Percentiles rank a stretch among this genome's conserved stretches.
These are phyloP conservation scores for Chrysanthemum makinoi DNA, from an alignment of 129 eudicot species.

Conservation along the genomic window DNA sequence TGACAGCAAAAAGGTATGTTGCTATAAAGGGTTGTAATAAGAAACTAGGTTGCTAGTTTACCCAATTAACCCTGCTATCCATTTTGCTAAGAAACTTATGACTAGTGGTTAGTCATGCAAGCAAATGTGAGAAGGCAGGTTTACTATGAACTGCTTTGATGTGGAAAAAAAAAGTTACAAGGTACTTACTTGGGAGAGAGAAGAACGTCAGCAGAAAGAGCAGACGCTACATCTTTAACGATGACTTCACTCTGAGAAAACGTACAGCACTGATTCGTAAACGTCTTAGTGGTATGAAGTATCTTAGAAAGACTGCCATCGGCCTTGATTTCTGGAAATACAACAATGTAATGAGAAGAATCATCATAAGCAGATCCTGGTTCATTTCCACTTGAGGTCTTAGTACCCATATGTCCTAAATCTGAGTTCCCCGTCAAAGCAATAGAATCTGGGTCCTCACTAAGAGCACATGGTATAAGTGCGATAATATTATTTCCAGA, in stretches of 20 bases:
- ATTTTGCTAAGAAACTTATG: conserved; percentile 2
- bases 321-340: conserved; percentile 48
- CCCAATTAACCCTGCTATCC: background rate
- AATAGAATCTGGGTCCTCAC: background rate
- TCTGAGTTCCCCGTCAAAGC: conserved; percentile 1
- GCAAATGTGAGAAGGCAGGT: background rate
- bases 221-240: conserved; percentile 28
- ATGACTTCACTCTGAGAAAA: conserved; percentile 31
- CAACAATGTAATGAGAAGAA: conserved; percentile 35
- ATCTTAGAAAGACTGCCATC: conserved; percentile 54
- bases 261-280: conserved; percentile 36
- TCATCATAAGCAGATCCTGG: conserved; percentile 8
- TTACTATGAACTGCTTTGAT: background rate
- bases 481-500: background rate
- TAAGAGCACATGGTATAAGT: background rate
- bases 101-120: conserved; percentile 10
- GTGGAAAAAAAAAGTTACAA: background rate
- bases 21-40: background rate
- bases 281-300: conserved; percentile 36
- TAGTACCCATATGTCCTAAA: background rate
- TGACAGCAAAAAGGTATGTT: background rate
- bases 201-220: conserved; percentile 44
- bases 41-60: conserved; percentile 9
- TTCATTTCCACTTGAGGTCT: background rate
- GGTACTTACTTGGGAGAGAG: conserved; percentile 58